Conservation (phyloP, 192 early-diverging fungal genomes). For the Coemansia sp. region DNA sequence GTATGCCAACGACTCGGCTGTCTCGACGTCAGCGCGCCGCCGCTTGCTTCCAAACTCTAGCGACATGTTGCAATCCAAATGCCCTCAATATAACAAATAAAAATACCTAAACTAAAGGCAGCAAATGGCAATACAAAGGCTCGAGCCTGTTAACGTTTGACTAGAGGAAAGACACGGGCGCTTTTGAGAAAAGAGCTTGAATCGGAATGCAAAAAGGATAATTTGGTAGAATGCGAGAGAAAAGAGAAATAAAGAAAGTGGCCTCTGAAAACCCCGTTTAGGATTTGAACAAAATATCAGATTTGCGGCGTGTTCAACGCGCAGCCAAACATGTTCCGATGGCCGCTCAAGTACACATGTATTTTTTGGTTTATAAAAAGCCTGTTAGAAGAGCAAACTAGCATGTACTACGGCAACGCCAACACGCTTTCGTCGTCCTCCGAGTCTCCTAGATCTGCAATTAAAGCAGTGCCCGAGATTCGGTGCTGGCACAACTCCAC, state of each 20-base stretch:
- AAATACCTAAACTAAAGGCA: neutral
- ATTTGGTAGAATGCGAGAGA: neutral
- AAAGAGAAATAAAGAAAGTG: neutral
- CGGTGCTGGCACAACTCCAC: slow-evolving; percentile 40
- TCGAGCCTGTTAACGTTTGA: neutral
- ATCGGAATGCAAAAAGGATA: neutral
- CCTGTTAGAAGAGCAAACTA: neutral
- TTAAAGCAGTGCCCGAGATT: slow-evolving; percentile 6
- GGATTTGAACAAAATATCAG: slow-evolving; percentile 1
- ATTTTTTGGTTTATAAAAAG: too few relatives aligned
- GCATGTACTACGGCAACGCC: neutral
- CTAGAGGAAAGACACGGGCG: neutral
- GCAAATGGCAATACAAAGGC: neutral
- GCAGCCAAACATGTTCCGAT: neutral
- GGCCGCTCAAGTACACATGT: neutral
- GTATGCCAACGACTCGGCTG: neutral
- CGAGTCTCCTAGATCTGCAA: neutral
- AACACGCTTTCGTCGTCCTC: neutral
- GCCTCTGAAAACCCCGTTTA: neutral
- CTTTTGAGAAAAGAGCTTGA: neutral
- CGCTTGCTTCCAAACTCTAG: slow-evolving; percentile 8
- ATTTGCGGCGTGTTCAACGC: slow-evolving; percentile 1
- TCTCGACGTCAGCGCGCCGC: slow-evolving; percentile 4
- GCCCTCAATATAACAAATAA: neutral
- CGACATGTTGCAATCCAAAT: slow-evolving; percentile 2